Percentiles rank a stretch among this genome's conserved stretches.
Evolutionary conservation across 371 early-diverging fungal genomes (phyloP).

Genomic region (Dinochytrium kinnereticum): DNA sequence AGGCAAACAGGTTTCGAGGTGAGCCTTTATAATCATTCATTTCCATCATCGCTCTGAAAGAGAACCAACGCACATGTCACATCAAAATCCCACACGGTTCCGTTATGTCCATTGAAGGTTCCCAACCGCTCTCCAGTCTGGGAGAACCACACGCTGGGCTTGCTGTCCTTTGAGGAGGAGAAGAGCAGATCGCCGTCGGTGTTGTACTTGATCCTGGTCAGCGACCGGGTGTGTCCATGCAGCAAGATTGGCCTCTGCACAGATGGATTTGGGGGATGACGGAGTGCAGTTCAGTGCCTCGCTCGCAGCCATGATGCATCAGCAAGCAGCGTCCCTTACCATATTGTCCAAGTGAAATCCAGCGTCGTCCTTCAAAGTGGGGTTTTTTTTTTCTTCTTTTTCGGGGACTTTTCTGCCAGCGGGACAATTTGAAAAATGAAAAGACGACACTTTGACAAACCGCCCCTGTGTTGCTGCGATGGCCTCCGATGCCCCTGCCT

Average conservation of each 20-base stretch:
- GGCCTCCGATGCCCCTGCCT: no score
- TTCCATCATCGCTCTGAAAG: not conserved
- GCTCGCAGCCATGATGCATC: no score
- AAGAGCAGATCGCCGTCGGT: slow-evolving; percentile 98
- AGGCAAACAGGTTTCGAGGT: not conserved
- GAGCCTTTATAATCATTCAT: not conserved
- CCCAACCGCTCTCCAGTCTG: slow-evolving; percentile 98
- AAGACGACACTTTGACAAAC: no score
- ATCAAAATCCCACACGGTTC: slow-evolving; percentile 95
- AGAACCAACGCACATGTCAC: slow-evolving; percentile 72
- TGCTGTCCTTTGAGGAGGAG: slow-evolving; percentile 94
- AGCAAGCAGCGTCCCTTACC: no score
- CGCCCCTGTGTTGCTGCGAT: no score
- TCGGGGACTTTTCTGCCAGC: no score
- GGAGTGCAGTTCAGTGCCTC: no score
- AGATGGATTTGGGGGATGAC: no score
- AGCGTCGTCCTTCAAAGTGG: no score
- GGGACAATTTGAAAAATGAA: no score
- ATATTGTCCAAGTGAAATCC: no score
- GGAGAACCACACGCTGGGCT: slow-evolving; percentile 93
- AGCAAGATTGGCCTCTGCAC: slow-evolving; percentile 81
- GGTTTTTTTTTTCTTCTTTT: no score
- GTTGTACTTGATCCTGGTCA: slow-evolving; percentile 99
- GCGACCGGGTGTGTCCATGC: slow-evolving; percentile 96
- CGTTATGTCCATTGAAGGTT: slow-evolving; percentile 93